phyloP scores from a whole-genome alignment of 352 stramenopile species.

The Phytophthora pistaciae region DNA sequence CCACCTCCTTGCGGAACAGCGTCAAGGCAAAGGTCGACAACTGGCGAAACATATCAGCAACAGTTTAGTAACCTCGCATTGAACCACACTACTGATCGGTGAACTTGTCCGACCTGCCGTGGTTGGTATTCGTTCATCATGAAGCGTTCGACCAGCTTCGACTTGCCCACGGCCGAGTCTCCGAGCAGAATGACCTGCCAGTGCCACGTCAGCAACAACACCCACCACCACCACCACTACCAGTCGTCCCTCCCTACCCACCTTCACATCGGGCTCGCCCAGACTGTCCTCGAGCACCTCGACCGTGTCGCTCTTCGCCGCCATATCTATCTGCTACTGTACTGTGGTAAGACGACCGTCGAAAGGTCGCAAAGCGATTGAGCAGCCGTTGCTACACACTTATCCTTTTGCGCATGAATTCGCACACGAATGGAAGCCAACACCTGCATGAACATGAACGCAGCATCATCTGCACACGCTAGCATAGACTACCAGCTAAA shows the following conservation, averaged over 20 bases:
- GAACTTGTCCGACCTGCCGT: constrained; percentile 55
- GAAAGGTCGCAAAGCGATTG: constrained; percentile 93
- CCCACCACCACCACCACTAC: background rate
- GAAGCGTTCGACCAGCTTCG: constrained; percentile 96
- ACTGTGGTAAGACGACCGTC: background rate
- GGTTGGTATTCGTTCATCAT: constrained; percentile 97
- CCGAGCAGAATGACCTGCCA: constrained; percentile 93
- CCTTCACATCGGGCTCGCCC: constrained; percentile 73
- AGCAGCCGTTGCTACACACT: constrained; percentile 72
- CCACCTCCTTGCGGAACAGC: constrained; percentile 93
- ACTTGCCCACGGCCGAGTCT: constrained; percentile 96
- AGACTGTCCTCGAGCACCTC: constrained; percentile 51
- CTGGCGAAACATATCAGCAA: constrained; percentile 36
- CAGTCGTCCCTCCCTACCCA: constrained; percentile 5
- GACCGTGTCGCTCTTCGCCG: constrained; percentile 28
- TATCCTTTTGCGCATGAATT: background rate
- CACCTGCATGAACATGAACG: background rate
- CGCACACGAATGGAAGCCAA: background rate
- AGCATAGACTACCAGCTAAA: background rate
- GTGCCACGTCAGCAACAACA: background rate
- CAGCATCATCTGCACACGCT: background rate
- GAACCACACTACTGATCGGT: background rate
- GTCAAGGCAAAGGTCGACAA: constrained; percentile 97
- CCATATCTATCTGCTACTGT: constrained; percentile 21
- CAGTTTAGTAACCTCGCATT: background rate